phyloP scores from a whole-genome alignment of 441 rosid species.

The Kokia cookei region DNA sequence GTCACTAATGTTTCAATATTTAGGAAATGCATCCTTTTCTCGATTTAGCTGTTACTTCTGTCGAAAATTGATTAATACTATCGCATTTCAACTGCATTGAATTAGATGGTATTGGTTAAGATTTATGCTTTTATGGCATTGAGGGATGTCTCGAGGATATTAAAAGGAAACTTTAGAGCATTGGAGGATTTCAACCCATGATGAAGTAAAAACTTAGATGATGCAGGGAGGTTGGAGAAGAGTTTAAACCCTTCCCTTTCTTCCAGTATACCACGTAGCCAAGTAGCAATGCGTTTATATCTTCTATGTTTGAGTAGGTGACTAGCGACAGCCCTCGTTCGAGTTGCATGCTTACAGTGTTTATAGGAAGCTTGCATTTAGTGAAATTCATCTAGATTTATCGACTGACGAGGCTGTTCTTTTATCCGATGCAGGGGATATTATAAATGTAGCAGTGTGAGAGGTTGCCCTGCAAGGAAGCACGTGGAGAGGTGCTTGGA shows the following conservation, averaged over 20 bases:
- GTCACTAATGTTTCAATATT: neutral
- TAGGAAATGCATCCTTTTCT: neutral
- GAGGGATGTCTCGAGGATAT: neutral
- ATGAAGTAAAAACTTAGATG: neutral
- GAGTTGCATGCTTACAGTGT: slow-evolving; percentile 1
- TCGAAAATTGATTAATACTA: too few species aligned
- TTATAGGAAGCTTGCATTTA: neutral
- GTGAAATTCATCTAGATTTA: neutral
- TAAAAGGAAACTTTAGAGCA: neutral
- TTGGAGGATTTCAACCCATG: neutral
- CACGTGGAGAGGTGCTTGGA: slow-evolving; percentile 95
- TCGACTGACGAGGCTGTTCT: neutral
- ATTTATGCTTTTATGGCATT: neutral
- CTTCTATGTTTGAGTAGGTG: neutral
- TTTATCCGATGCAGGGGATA: slow-evolving; percentile 67
- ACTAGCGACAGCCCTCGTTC: neutral
- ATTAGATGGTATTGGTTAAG: neutral
- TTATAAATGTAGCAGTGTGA: slow-evolving; percentile 97
- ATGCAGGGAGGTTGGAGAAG: neutral
- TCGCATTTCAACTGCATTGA: too few species aligned
- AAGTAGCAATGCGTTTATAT: neutral
- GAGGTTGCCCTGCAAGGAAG: slow-evolving; percentile 99
- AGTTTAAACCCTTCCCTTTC: neutral
- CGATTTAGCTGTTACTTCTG: too few species aligned
- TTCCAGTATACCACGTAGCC: neutral